Conservation (phyloP, 768 basidiomycete genomes). For the Pisolithus albus region DNA sequence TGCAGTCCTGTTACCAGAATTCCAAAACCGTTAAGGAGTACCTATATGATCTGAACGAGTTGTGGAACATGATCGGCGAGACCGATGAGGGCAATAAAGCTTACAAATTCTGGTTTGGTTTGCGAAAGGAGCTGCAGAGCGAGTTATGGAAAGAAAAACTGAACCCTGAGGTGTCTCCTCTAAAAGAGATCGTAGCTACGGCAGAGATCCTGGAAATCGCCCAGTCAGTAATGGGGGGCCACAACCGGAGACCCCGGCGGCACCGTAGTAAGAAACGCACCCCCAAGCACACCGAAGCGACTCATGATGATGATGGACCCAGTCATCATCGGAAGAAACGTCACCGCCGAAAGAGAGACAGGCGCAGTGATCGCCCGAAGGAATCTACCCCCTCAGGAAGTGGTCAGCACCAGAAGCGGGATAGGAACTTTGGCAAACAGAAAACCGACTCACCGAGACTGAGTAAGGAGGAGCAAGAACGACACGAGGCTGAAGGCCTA, state of each 20-base stretch:
- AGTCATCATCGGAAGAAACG: no score
- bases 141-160: neutral
- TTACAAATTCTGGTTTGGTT: conserved; percentile 30
- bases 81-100: conserved; percentile 23
- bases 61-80: conserved; percentile 24
- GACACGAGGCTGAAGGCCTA: conserved; percentile 10
- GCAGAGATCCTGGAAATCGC: conserved; percentile 31
- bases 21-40: conserved; percentile 25
- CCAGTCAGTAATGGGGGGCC: neutral
- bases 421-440: no score
- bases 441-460: no score
- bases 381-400: no score
- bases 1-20: conserved; percentile 19
- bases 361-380: no score
- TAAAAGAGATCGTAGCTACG: conserved; percentile 18
- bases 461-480: neutral
- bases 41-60: conserved; percentile 12
- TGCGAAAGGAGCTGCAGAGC: conserved; percentile 18
- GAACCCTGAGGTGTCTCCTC: conserved; percentile 5
- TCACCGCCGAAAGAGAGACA: no score
- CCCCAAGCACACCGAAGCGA: no score
- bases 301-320: no score
- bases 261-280: no score
- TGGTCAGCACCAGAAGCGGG: no score
- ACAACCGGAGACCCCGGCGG: no score